A percentile compares a stretch with the other conserved stretches of the same genome.
phyloP scores from a whole-genome alignment of 805 yeast genomes.

The Helenozyma baotianmanensis region DNA sequence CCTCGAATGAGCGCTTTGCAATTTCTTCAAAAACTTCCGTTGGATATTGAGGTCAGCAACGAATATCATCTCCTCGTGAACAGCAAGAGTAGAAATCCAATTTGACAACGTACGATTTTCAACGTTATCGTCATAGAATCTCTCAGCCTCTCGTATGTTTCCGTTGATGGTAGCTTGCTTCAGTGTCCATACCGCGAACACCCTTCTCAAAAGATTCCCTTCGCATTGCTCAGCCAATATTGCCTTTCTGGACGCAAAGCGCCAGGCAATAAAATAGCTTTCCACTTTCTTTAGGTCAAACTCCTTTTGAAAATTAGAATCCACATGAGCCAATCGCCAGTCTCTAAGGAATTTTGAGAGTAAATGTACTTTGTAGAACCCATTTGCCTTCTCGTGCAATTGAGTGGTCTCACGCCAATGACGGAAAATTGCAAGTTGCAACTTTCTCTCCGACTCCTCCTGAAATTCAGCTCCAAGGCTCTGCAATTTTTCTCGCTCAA shows the following conservation, averaged over 20 bases:
- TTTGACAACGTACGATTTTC: not conserved
- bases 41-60: slow-evolving; percentile 19
- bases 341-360: too few relatives aligned
- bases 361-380: not conserved
- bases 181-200: slow-evolving; percentile 1
- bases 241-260: too few relatives aligned
- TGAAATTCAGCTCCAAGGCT: too few relatives aligned
- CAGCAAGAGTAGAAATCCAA: not conserved
- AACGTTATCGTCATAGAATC: not conserved
- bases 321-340: too few relatives aligned
- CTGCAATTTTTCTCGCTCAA: not conserved
- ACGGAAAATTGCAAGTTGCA: slow-evolving; percentile 8
- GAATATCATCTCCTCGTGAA: slow-evolving; percentile 4
- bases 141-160: too few relatives aligned
- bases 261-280: too few relatives aligned
- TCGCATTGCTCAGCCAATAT: too few relatives aligned
- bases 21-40: slow-evolving; percentile 16
- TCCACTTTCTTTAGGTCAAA: too few relatives aligned
- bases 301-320: too few relatives aligned
- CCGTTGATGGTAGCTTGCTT: slow-evolving; percentile 1
- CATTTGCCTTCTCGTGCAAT: not conserved
- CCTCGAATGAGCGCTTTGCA: not conserved
- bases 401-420: slow-evolving; percentile 13
- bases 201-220: too few relatives aligned
- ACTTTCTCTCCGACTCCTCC: too few relatives aligned